Base-by-base conservation (phyloP, 495 filamentous ascomycete genomes). In the Pyrenula aspistea region DNA sequence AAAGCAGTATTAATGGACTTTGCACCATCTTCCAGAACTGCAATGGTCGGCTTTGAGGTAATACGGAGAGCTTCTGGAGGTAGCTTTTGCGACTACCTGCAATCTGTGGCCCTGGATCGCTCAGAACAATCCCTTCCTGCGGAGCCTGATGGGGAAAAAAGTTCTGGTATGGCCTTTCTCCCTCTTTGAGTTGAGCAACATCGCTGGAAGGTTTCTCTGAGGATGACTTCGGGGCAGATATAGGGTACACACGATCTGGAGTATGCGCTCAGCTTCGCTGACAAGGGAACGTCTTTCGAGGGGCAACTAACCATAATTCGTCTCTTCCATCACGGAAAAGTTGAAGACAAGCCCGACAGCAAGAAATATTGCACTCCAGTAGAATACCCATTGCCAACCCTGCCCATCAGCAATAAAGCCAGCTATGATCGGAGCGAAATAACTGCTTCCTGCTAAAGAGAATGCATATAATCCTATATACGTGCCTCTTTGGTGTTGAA, bases 291-390 rank as follows among this genome's bases (percentile, higher is more conserved):
- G 31, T 42, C 31, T 42, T 42, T 15, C 31, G 31, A 42, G 31
- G 31, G 31, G 31, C 31, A 15, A 42, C 31, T 42, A 42, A 51
- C 74, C 70, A 60, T 79, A 86, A 63, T 83, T 85, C 1, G 83
- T 86, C 64, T 87, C 83, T 66, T 86, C 84, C 77, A 84, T 81
- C 66, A 83, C 82, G 67, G 85, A 81, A 68, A 84, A 83, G 0
- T 84, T 71, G 58, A 85, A 82, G 2, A 81, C 63, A 53, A 79
- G 76, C 0, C 70, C 74, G 22, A 73, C 70, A 0, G 63, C 83
- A 54, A 72, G 67, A 61, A 86, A 84, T 24, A 86, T 83, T 8
- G 81, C 80, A 25, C 78, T 79, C 75, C 79, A 83, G 65, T 83
- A 85, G 57, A 83, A 77, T 1, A 83, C 81, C 82, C 82, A 85